Evolutionary conservation across 2,329 filamentous ascomycete species (phyloP), one percentile per base, ranked within the genome.

Genomic region (Mycosphaerella sp.): DNA sequence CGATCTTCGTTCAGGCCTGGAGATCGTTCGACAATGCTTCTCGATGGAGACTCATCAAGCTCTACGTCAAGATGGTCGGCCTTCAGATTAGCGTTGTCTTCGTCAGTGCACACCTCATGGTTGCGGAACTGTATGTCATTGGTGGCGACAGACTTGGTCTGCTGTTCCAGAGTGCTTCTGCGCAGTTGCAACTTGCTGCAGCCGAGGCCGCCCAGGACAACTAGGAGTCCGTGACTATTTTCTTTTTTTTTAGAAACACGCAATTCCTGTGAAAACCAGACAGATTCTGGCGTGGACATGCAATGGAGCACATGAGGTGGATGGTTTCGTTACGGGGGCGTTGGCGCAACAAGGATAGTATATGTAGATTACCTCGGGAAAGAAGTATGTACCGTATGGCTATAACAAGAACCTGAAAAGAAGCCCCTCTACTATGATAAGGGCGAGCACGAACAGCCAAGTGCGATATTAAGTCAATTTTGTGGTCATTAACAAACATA

Each of bases 1-100:
- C 88, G 58, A 81, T 85, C 40, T 79, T 92, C 65, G 69, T 80
- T 47, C 86, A 92, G 64, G 90, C 89, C 1, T 91, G 89, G 87
- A 79, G 77, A 64, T 87, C 83, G 36, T 91, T 95, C 70, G 82
- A 85, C 68, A 81, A 80, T 70, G 76, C 82, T 56, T 83, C 87
- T 43, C 85, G 89, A 70, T 76, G 83, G 61, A 82, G 90, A 53
- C 78, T 95, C 47, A 71, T 90, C 66, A 84, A 86, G 72, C 78
- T 93, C 32, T 86, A 89, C 64, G 73, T 78, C 72, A 95, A 95
- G 81, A 78, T 85, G 62, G 76, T 83, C 58, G 69, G 76, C 34
- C 76, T 89, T 53, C 64, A 69, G 60, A 44, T 67, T 44, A 57
- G 57, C 38, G 54, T 69, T 38, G 49, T 59, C 38, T 55, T 69